These are phyloP conservation scores for Septoria petroselini DNA, from an alignment of 2,329 filamentous ascomycete species.

Conservation along the genomic window DNA sequence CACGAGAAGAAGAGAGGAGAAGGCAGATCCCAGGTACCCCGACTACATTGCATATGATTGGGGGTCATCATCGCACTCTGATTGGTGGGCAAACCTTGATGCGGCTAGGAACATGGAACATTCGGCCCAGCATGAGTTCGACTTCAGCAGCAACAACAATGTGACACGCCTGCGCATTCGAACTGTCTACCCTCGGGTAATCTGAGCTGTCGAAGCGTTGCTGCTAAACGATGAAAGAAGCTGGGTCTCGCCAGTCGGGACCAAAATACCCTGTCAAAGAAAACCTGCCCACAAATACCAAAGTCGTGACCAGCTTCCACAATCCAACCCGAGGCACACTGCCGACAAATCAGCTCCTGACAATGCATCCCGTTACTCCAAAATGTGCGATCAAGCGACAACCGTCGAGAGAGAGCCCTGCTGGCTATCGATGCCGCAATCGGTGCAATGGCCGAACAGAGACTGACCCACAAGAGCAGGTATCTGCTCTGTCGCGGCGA, in stretches of 20 bases:
- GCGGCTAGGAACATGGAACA: no score
- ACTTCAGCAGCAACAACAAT: not conserved
- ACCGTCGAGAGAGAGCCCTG: not conserved
- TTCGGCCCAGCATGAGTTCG: no score
- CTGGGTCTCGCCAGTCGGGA: slow-evolving; percentile 2
- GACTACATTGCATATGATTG: no score
- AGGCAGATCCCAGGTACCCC: no score
- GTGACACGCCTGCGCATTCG: not conserved
- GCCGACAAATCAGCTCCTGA: not conserved
- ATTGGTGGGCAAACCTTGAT: no score
- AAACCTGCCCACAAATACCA: not conserved
- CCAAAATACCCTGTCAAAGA: slow-evolving; percentile 4
- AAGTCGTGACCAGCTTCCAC: not conserved
- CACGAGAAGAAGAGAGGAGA: no score
- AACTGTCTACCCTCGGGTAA: slow-evolving; percentile 1
- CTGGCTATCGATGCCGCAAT: slow-evolving; percentile 9
- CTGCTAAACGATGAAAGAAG: slow-evolving; percentile 13
- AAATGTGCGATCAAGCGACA: not conserved
- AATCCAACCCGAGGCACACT: not conserved
- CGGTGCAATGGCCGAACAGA: slow-evolving; percentile 11
- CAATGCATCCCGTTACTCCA: not conserved
- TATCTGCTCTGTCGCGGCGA: slow-evolving; percentile 24
- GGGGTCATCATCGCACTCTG: no score
- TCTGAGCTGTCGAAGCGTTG: slow-evolving; percentile 9
- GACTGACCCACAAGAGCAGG: slow-evolving; percentile 9